Conservation (phyloP, 352 stramenopile genomes). For the Globisporangium lucens region DNA sequence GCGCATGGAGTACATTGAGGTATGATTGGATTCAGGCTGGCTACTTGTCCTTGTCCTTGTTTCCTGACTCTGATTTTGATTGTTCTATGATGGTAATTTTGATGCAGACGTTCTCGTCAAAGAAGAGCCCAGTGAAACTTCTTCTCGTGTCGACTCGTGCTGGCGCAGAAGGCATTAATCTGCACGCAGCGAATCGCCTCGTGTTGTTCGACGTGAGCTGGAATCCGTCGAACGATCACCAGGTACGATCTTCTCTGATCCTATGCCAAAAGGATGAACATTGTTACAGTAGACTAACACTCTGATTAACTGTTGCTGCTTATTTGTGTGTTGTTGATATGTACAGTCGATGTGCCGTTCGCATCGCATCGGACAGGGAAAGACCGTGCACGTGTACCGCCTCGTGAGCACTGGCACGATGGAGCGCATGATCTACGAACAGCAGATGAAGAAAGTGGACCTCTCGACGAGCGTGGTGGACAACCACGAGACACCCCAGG, state of each 20-base stretch:
- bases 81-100: background rate
- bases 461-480: conserved; percentile 77
- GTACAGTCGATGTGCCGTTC: conserved; percentile 89
- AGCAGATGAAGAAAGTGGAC: conserved; percentile 87
- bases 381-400: conserved; percentile 91
- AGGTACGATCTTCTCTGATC: conserved; percentile 31
- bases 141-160: conserved; percentile 78
- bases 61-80: background rate
- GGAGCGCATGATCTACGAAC: conserved; percentile 91
- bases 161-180: conserved; percentile 87
- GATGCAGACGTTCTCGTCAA: conserved; percentile 60
- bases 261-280: background rate
- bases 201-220: conserved; percentile 91
- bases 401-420: conserved; percentile 91
- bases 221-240: conserved; percentile 90
- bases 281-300: background rate
- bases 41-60: background rate
- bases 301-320: conserved; percentile 1
- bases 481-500: conserved; percentile 23
- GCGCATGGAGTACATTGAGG: conserved; percentile 85
- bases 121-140: conserved; percentile 52
- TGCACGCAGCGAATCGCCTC: conserved; percentile 88
- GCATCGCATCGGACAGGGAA: conserved; percentile 87
- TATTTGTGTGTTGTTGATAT: background rate
- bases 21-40: conserved; percentile 15